phyloP scores from a whole-genome alignment of 208 protist species.

The Acanthamoeba royreba region DNA sequence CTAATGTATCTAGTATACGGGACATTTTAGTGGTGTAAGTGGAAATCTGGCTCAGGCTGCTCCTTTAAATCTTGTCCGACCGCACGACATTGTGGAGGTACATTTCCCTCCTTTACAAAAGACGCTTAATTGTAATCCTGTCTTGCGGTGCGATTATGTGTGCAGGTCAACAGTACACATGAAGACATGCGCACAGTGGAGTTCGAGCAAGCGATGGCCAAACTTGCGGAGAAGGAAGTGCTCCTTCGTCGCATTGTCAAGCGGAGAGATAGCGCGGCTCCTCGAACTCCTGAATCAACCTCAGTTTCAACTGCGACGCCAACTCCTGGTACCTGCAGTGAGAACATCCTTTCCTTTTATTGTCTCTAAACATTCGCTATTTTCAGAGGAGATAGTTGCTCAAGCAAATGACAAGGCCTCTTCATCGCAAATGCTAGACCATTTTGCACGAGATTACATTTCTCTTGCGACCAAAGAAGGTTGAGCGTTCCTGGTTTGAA shows the following conservation, averaged over 20 bases:
- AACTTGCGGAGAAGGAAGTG: neutral
- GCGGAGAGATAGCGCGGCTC: neutral
- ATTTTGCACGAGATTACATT: neutral
- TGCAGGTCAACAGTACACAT: slow-evolving; percentile 15
- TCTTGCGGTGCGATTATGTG: neutral
- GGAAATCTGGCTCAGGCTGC: neutral
- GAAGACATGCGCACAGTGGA: slow-evolving; percentile 4
- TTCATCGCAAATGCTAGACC: neutral
- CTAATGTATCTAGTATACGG: neutral
- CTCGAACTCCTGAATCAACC: no score
- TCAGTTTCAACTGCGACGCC: neutral
- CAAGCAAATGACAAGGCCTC: neutral
- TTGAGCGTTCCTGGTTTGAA: neutral
- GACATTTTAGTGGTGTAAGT: neutral
- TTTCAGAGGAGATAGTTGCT: neutral
- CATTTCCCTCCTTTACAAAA: neutral
- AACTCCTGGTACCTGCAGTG: neutral
- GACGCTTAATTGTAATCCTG: neutral
- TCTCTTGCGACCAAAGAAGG: neutral
- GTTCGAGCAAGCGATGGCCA: neutral
- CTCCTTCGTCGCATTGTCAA: neutral
- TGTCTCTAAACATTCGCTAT: neutral
- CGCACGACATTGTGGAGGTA: slow-evolving; percentile 56
- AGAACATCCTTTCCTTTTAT: neutral
- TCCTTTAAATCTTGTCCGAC: neutral